Percentiles rank a stretch among this genome's conserved stretches.
Conservation (phyloP, 306 rosid genomes). For the Trifolium fragiferum region DNA sequence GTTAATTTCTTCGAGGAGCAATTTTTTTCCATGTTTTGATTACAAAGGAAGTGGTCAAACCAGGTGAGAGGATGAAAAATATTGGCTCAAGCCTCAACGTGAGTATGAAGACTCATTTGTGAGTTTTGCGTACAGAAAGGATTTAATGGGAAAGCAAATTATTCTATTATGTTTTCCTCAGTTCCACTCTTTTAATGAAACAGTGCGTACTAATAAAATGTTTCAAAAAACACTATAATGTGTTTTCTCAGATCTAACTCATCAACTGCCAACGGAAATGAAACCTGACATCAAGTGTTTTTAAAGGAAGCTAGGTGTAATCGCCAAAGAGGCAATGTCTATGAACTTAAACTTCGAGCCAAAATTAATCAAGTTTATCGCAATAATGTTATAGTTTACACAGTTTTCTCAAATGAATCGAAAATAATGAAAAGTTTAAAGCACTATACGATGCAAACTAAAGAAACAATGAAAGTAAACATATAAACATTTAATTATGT, state of each 20-base stretch:
- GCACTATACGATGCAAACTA: slow-evolving; percentile 15
- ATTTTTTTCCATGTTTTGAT: background rate
- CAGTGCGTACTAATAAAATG: background rate
- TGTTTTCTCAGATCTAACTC: background rate
- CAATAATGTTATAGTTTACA: background rate
- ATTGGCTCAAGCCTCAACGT: background rate
- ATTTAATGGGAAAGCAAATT: background rate
- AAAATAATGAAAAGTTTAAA: slow-evolving; percentile 20
- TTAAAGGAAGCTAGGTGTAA: slow-evolving; percentile 1
- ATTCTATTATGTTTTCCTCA: background rate
- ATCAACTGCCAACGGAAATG: background rate
- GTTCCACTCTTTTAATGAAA: background rate
- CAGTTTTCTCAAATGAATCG: background rate
- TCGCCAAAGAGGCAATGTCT: background rate
- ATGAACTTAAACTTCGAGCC: background rate
- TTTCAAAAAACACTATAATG: background rate
- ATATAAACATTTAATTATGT: background rate
- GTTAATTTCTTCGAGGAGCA: background rate
- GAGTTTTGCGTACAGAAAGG: background rate
- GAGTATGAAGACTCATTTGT: background rate
- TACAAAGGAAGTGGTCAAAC: background rate
- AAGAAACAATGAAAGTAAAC: slow-evolving; percentile 15
- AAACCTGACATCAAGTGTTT: background rate
- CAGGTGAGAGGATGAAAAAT: background rate
- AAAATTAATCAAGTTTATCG: slow-evolving; percentile 3